Conservation (phyloP, 2,329 filamentous ascomycete species). For the Penicillium crustosum region DNA sequence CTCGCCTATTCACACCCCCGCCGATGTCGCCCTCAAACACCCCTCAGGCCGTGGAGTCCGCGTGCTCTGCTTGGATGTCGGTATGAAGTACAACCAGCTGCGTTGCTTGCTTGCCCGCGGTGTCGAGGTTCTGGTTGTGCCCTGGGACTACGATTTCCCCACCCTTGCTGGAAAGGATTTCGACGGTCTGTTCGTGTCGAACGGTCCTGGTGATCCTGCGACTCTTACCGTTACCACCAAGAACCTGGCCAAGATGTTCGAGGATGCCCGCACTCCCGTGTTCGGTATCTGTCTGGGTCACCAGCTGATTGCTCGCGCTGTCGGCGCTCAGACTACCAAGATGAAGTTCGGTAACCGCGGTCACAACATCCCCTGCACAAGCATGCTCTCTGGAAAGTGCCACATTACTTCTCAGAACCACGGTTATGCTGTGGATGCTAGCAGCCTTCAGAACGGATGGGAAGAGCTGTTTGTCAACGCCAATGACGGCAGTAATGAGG, state of each 20-base stretch:
- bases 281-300: slow-evolving; percentile 97
- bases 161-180: slow-evolving; percentile 76
- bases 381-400: slow-evolving; percentile 90
- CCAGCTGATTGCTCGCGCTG: slow-evolving; percentile 84
- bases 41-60: slow-evolving; percentile 83
- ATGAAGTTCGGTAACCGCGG: slow-evolving; percentile 99
- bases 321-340: slow-evolving; percentile 82
- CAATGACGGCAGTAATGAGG: slow-evolving; percentile 97
- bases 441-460: slow-evolving; percentile 75
- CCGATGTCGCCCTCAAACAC: slow-evolving; percentile 73
- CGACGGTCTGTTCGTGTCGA: slow-evolving; percentile 96
- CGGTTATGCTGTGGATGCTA: slow-evolving; percentile 86
- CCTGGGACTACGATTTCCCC: slow-evolving; percentile 93
- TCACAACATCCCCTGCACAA: slow-evolving; percentile 97
- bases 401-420: slow-evolving; percentile 99
- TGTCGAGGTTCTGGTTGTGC: slow-evolving; percentile 89
- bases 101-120: slow-evolving; percentile 88
- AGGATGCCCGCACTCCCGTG: slow-evolving; percentile 78
- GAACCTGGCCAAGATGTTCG: slow-evolving; percentile 73
- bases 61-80: slow-evolving; percentile 91
- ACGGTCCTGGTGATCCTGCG: slow-evolving; percentile 93
- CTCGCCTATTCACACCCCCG: slow-evolving; percentile 80
- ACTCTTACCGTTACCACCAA: slow-evolving; percentile 75
- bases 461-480: slow-evolving; percentile 95
- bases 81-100: slow-evolving; percentile 97